Percentiles rank a stretch among this genome's conserved stretches.
Evolutionary conservation across 495 filamentous ascomycete species (phyloP).

Genomic region (Thermothielavioides terrestris): DNA sequence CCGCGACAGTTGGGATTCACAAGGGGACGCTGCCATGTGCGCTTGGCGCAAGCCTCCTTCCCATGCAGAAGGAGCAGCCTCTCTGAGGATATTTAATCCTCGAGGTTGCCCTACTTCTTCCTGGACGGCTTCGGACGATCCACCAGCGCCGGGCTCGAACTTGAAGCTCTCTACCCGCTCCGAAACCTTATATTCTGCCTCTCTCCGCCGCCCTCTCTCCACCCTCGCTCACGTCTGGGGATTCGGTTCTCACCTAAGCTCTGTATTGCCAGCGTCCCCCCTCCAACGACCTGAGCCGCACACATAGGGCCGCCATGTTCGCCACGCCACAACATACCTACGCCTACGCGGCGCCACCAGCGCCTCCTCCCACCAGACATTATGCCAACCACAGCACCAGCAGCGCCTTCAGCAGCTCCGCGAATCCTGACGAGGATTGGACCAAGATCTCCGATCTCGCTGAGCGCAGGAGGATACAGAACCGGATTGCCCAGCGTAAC

Average conservation of each 20-base stretch:
- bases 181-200: neutral
- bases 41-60: conserved; percentile 5
- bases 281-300: neutral
- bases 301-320: conserved; percentile 28
- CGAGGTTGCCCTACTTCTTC: conserved; percentile 2
- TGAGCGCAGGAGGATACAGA: conserved; percentile 90
- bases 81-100: conserved; percentile 13
- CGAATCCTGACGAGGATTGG: conserved; percentile 97
- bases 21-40: conserved; percentile 11
- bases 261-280: neutral
- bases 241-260: conserved; percentile 9
- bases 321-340: conserved; percentile 39
- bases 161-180: neutral
- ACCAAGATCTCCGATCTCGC: conserved; percentile 98
- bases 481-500: conserved; percentile 95
- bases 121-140: neutral
- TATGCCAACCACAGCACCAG: conserved; percentile 67
- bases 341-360: conserved; percentile 30
- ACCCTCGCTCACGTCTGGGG: neutral
- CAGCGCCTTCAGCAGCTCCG: conserved; percentile 92
- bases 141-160: neutral
- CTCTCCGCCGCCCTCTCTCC: neutral
- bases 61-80: neutral
- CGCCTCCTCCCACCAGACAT: conserved; percentile 44
- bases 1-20: neutral